Evolutionary conservation across 148 eudicot species (phyloP).

Genomic region (Persicaria maculosa): DNA sequence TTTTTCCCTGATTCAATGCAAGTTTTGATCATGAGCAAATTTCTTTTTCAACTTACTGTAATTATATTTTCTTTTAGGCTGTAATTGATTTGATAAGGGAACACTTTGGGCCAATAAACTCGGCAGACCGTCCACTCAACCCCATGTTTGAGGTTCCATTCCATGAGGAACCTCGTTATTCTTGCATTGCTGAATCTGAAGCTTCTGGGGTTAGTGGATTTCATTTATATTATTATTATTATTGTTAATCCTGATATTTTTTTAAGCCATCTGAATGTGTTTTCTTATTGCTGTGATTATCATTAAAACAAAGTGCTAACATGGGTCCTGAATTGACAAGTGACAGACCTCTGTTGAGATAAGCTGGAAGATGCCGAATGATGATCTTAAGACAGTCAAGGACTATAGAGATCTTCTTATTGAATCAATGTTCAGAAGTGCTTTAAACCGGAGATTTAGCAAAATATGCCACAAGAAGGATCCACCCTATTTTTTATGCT

Average conservation of each 20-base stretch:
- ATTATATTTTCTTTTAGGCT: neutral
- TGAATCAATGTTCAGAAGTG: neutral
- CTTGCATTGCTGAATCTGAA: constrained; percentile 3
- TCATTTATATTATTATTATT: neutral
- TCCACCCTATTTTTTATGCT: constrained; percentile 1
- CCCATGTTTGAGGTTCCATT: constrained; percentile 4
- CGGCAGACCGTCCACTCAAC: neutral
- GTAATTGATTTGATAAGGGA: constrained; percentile 6
- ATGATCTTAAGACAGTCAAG: constrained; percentile 6
- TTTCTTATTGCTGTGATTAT: neutral
- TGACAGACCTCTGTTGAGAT: neutral
- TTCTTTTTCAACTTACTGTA: neutral
- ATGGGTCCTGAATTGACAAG: neutral
- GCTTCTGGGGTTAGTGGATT: constrained; percentile 2
- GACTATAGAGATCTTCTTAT: neutral
- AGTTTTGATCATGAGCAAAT: too few species aligned
- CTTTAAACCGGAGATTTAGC: neutral
- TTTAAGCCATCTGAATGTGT: neutral
- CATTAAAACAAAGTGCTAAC: neutral
- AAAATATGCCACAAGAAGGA: constrained; percentile 1
- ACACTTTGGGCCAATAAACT: neutral
- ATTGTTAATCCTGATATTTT: neutral
- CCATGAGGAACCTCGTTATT: constrained; percentile 4
- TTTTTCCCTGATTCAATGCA: neutral
- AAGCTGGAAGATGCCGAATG: constrained; percentile 8